These are phyloP conservation scores for Tricholoma flavovirens DNA, from an alignment of 768 basidiomycete genomes.

Conservation along the genomic window DNA sequence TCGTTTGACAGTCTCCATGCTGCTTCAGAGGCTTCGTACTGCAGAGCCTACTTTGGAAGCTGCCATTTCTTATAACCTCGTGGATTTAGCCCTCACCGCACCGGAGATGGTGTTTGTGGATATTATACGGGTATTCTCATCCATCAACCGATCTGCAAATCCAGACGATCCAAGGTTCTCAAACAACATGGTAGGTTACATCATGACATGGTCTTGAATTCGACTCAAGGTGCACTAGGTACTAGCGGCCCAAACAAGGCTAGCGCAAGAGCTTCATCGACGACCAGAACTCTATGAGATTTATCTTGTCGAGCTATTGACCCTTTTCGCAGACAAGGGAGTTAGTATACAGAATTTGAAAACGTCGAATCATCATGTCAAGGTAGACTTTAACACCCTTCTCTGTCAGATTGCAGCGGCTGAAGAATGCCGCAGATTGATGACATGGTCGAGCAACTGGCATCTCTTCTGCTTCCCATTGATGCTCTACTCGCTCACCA, in stretches of 20 bases:
- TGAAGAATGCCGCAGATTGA: constrained; percentile 48
- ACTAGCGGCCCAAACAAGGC: constrained; percentile 83
- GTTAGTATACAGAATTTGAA: constrained; percentile 83
- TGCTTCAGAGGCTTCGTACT: constrained; percentile 78
- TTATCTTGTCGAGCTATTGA: constrained; percentile 81
- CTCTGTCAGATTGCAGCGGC: constrained; percentile 2
- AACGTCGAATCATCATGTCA: constrained; percentile 56
- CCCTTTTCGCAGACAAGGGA: constrained; percentile 86
- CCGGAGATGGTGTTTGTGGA: constrained; percentile 76
- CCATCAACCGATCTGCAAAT: constrained; percentile 81
- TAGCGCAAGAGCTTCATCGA: constrained; percentile 72
- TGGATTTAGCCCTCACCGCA: constrained; percentile 79
- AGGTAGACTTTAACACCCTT: constrained; percentile 36
- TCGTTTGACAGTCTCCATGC: constrained; percentile 85
- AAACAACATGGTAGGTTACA: constrained; percentile 70
- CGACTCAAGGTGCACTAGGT: constrained; percentile 40
- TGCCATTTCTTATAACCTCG: constrained; percentile 86
- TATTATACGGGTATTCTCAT: constrained; percentile 78
- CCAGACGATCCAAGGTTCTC: constrained; percentile 84
- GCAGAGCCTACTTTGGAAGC: constrained; percentile 88
- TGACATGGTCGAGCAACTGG: constrained; percentile 82
- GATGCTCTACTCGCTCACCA: constrained; percentile 75
- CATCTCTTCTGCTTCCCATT: constrained; percentile 84
- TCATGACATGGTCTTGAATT: not conserved
- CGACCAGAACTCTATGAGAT: constrained; percentile 73